Evolutionary conservation across 345 rosid species (phyloP).

Genomic region (Lepidium didymum): DNA sequence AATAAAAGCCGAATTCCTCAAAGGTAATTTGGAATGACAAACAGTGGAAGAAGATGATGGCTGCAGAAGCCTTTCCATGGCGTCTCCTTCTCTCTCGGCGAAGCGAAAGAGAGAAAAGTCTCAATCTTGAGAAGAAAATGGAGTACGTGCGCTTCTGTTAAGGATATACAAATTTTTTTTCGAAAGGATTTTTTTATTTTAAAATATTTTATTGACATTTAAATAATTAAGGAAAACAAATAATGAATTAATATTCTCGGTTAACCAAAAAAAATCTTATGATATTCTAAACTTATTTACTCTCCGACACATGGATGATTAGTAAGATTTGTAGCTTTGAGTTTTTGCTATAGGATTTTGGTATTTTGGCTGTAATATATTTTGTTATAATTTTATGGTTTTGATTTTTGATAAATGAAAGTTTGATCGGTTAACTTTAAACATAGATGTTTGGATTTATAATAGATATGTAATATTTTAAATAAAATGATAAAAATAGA

Average conservation of each 20-base stretch:
- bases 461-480: background rate
- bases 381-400: too few relatives aligned
- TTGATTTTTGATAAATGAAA: too few relatives aligned
- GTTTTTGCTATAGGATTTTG: too few relatives aligned
- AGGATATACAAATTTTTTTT: slow-evolving; percentile 4
- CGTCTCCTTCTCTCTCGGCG: slow-evolving; percentile 22
- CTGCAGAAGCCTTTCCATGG: slow-evolving; percentile 93
- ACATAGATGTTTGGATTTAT: background rate
- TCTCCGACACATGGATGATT: too few relatives aligned
- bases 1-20: slow-evolving; percentile 30
- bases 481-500: background rate
- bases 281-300: too few relatives aligned
- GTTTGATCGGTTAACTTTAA: too few relatives aligned
- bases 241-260: background rate
- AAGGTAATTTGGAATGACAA: slow-evolving; percentile 31
- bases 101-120: background rate
- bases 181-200: background rate
- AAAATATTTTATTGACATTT: background rate
- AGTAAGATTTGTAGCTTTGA: too few relatives aligned
- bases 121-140: background rate
- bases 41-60: slow-evolving; percentile 51
- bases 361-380: too few relatives aligned
- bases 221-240: background rate
- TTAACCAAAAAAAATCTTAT: too few relatives aligned
- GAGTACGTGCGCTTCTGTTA: slow-evolving; percentile 18